A percentile compares a stretch with the other conserved stretches of the same genome.
phyloP scores from a whole-genome alignment of 108 stramenopile genomes.

The Mayamaea pseudoterrestris region DNA sequence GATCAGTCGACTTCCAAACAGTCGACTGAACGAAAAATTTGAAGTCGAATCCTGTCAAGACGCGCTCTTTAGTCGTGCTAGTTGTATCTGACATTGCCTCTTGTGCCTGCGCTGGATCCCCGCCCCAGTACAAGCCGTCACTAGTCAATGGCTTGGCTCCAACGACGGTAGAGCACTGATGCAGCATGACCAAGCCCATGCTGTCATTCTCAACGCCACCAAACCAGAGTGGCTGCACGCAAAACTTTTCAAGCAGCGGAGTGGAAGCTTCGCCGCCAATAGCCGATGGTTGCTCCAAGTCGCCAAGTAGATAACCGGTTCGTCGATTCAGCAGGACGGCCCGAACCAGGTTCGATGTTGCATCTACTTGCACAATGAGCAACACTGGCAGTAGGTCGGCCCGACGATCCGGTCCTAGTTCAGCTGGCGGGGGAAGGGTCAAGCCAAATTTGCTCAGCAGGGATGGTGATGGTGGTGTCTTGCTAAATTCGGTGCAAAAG shows the following conservation, averaged over 20 bases:
- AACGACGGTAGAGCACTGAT: slow-evolving; percentile 50
- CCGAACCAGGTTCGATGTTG: slow-evolving; percentile 23
- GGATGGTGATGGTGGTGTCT: slow-evolving; percentile 19
- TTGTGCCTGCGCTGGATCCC: slow-evolving; percentile 66
- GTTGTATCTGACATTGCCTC: slow-evolving; percentile 51
- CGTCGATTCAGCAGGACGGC: slow-evolving; percentile 66
- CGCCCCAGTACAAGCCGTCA: slow-evolving; percentile 73
- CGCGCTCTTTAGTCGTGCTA: slow-evolving; percentile 18
- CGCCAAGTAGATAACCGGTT: slow-evolving; percentile 77
- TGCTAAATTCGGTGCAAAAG: slow-evolving; percentile 42
- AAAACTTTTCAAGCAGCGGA: slow-evolving; percentile 53
- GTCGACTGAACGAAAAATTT: slow-evolving; percentile 81
- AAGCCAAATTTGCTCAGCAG: slow-evolving; percentile 68
- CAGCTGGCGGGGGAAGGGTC: slow-evolving; percentile 53
- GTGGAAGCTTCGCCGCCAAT: slow-evolving; percentile 7
- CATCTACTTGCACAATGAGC: slow-evolving; percentile 35
- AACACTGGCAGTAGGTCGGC: slow-evolving; percentile 73
- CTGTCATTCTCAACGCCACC: slow-evolving; percentile 42
- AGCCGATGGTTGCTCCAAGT: slow-evolving; percentile 40
- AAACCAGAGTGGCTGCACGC: slow-evolving; percentile 82
- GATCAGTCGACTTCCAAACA: slow-evolving; percentile 28
- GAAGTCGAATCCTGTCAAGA: slow-evolving; percentile 72
- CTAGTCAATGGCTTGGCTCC: slow-evolving; percentile 44
- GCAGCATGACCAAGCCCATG: slow-evolving; percentile 48
- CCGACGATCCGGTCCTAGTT: slow-evolving; percentile 70